phyloP scores from a whole-genome alignment of 1,139 yeast genomes.

The Saccharomyces hybrid region DNA sequence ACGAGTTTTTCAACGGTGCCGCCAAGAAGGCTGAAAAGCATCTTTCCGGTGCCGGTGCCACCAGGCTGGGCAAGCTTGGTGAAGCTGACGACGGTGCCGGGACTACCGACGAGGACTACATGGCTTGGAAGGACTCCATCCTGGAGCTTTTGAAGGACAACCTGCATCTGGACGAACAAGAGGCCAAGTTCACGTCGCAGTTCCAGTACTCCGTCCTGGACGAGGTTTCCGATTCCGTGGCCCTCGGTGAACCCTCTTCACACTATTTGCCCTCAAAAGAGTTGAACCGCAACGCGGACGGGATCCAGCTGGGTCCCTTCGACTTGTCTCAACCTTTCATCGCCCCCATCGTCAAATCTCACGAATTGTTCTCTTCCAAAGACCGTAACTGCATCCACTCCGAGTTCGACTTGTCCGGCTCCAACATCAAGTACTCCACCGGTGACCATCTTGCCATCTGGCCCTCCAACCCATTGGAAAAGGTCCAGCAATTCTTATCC shows the following conservation, averaged over 20 bases:
- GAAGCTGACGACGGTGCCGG: constrained; percentile 95
- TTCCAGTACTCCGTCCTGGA: constrained; percentile 39
- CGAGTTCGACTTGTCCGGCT: constrained; percentile 71
- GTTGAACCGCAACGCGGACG: constrained; percentile 20
- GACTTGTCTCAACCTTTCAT: constrained; percentile 77
- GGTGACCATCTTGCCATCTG: constrained; percentile 95
- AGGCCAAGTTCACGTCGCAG: constrained; percentile 68
- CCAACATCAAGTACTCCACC: constrained; percentile 77
- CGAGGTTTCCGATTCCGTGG: constrained; percentile 43
- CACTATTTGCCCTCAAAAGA: constrained; percentile 43
- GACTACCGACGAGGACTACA: constrained; percentile 88
- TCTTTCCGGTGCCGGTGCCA: constrained; percentile 55
- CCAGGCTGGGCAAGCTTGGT: constrained; percentile 64
- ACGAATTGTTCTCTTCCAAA: constrained; percentile 58
- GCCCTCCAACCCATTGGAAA: constrained; percentile 82
- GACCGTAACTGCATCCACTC: constrained; percentile 78
- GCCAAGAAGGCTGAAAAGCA: constrained; percentile 54
- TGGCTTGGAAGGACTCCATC: constrained; percentile 82
- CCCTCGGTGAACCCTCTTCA: constrained; percentile 75
- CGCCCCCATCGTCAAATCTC: constrained; percentile 55
- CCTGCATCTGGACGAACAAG: constrained; percentile 66
- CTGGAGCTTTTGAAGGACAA: constrained; percentile 59
- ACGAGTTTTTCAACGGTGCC: constrained; percentile 82
- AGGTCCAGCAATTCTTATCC: constrained; percentile 54
- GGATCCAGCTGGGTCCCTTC: constrained; percentile 60